These are phyloP conservation scores for Kwoniella newhampshirensis DNA, from an alignment of 768 basidiomycete species.

Conservation along the genomic window DNA sequence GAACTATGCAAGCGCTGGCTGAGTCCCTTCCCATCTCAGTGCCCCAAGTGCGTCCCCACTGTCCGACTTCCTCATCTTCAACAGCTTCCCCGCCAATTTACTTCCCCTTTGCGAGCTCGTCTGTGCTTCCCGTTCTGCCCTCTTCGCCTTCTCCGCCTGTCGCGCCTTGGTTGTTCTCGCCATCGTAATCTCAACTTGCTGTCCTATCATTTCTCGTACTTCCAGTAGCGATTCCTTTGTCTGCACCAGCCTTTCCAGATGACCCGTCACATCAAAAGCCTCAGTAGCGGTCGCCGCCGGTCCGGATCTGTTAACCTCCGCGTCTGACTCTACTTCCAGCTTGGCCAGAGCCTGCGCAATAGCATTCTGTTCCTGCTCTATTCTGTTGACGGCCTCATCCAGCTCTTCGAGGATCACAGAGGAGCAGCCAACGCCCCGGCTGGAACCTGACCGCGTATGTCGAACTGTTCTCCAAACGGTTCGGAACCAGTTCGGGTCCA, in stretches of 20 bases:
- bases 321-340: no score
- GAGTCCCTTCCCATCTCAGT: background rate
- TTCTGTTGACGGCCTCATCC: constrained; percentile 1
- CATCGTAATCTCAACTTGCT: background rate
- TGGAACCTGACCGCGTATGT: constrained; percentile 1
- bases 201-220: background rate
- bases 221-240: background rate
- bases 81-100: background rate
- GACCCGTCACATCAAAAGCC: background rate
- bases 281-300: background rate
- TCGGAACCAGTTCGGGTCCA: constrained; percentile 15
- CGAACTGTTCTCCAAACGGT: constrained; percentile 16
- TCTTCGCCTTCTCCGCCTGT: constrained; percentile 5
- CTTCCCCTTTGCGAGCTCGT: background rate
- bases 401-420: constrained; percentile 3
- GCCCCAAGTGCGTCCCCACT: background rate
- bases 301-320: no score
- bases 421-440: constrained; percentile 1
- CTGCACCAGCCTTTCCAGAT: background rate
- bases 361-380: constrained; percentile 9
- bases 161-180: background rate
- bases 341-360: background rate
- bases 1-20: constrained; percentile 8
- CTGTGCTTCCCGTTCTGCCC: constrained; percentile 9
- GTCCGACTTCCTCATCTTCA: background rate